A percentile compares a stretch with the other conserved stretches of the same genome.
phyloP scores from a whole-genome alignment of 345 rosid genomes.

The Leavenworthia alabamica region DNA sequence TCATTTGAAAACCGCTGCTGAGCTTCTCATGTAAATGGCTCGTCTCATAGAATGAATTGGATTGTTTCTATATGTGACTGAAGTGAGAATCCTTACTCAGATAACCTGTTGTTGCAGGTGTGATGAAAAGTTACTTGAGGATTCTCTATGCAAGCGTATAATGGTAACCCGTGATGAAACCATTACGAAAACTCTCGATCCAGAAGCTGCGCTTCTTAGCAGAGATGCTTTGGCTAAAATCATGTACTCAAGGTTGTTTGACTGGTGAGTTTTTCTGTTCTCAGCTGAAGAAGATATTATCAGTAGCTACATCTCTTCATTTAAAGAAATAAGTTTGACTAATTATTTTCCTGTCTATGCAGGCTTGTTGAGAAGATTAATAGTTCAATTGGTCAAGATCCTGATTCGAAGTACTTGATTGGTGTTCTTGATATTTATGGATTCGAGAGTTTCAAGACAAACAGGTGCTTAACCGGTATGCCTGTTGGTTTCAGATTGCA shows the following conservation, averaged over 20 bases:
- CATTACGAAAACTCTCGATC: slow-evolving; percentile 93
- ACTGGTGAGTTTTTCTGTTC: slow-evolving; percentile 59
- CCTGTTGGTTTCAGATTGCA: slow-evolving; percentile 42
- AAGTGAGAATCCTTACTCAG: slow-evolving; percentile 24
- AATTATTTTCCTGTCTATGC: slow-evolving; percentile 17
- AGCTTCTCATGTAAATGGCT: slow-evolving; percentile 65
- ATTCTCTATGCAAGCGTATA: slow-evolving; percentile 94
- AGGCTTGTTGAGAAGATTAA: slow-evolving; percentile 96
- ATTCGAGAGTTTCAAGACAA: slow-evolving; percentile 99
- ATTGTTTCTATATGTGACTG: neutral
- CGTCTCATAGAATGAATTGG: slow-evolving; percentile 7
- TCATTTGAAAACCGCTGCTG: slow-evolving; percentile 83
- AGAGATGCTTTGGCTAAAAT: slow-evolving; percentile 96
- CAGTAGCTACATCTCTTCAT: slow-evolving; percentile 2
- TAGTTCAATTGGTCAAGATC: slow-evolving; percentile 93
- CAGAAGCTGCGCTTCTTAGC: slow-evolving; percentile 72
- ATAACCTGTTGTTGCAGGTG: slow-evolving; percentile 51
- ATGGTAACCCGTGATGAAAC: slow-evolving; percentile 98
- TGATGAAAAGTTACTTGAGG: slow-evolving; percentile 80
- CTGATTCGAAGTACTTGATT: slow-evolving; percentile 74
- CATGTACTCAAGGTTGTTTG: slow-evolving; percentile 91
- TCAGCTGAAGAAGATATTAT: slow-evolving; percentile 6
- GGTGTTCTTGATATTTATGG: slow-evolving; percentile 99
- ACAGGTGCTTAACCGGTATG: slow-evolving; percentile 93
- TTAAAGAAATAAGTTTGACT: neutral